These are phyloP conservation scores for Wallacemonas sp. DNA, from an alignment of 208 protist species.

Conservation along the genomic window DNA sequence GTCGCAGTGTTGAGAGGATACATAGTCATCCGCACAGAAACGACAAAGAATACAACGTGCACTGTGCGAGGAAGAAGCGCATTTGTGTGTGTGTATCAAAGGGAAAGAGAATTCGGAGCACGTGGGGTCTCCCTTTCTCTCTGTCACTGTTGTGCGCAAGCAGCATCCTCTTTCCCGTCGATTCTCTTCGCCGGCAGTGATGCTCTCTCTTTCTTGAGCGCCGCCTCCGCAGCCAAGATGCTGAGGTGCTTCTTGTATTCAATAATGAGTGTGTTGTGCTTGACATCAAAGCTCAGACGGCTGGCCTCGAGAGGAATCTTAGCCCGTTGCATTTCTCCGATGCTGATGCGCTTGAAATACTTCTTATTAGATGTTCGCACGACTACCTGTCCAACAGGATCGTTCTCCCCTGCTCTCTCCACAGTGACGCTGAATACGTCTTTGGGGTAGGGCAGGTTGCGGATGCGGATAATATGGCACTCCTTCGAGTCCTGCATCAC, in stretches of 20 bases:
- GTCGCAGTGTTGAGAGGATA: too few relatives aligned
- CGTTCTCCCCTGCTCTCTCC: conserved; percentile 41
- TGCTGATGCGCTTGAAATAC: conserved; percentile 92
- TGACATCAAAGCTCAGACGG: conserved; percentile 79
- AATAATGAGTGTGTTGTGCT: conserved; percentile 93
- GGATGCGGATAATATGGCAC: conserved; percentile 86
- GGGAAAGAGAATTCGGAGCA: neutral
- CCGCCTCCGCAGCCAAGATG: conserved; percentile 69
- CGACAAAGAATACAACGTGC: too few relatives aligned
- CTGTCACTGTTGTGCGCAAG: conserved; percentile 67
- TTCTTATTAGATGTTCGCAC: conserved; percentile 96
- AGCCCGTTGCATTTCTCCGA: conserved; percentile 80
- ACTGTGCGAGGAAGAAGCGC: too few relatives aligned
- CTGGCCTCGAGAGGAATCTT: conserved; percentile 56
- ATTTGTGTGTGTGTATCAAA: too few relatives aligned
- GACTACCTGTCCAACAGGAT: conserved; percentile 82
- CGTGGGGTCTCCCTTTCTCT: neutral
- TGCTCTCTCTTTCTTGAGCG: conserved; percentile 74
- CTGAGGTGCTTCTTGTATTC: conserved; percentile 89
- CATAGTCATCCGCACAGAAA: too few relatives aligned
- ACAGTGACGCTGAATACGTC: conserved; percentile 84
- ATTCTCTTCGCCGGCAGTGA: conserved; percentile 67
- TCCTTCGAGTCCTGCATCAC: conserved; percentile 84
- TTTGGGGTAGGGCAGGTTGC: conserved; percentile 91
- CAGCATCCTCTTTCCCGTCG: conserved; percentile 38